Evolutionary conservation across 1,139 yeast species (phyloP), one percentile per base, ranked within the genome.

Genomic region (Blastobotrys raffinosifermentans): DNA sequence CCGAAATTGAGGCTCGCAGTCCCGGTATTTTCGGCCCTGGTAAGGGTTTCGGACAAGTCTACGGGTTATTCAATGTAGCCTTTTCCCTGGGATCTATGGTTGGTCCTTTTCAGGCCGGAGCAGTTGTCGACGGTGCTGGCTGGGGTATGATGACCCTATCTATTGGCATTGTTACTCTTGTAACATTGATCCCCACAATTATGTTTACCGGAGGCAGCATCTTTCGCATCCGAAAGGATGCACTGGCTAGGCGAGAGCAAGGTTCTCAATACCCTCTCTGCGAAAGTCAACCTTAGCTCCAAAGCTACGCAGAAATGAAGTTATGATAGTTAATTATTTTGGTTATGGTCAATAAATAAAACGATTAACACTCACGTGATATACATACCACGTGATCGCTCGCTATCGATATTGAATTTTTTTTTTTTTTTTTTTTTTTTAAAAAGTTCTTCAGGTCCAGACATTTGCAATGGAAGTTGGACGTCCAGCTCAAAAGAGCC

Each of bases 401-500:
- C n/a, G n/a, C 29, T 11, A 26, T 15, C 19, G 29, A 25, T 15
- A 6, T 4, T n/a, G 22, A 32, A 10, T 23, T 25, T 32, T 23
- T 23, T 23, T 22, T 22, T 22, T 23, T 17, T n/a, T 13, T 15
- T 27, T 21, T 22, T 25, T 18, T 19, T 23, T 19, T 30, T 20
- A 20, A 20, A 21, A 26, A n/a, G 19, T 29, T 23, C 11, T 31
- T 23, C 29, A 27, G 15, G 16, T 27, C 14, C 19, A 20, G 17
- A 35, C 33, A 37, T 30, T 22, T 35, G 37, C 19, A 31, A 51
- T 55, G 58, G 56, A 54, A 32, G 40, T 54, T 7, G 59, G 60
- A 16, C 41, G 64, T 20, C 66, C 61, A 6, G 44, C 60, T 9
- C 61, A 56, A 36, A 54, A 51, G 46, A 49, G 45, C 41, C 96